Base-by-base conservation (phyloP, 1,284 basidiomycete species). In the Pholiota adiposa region DNA sequence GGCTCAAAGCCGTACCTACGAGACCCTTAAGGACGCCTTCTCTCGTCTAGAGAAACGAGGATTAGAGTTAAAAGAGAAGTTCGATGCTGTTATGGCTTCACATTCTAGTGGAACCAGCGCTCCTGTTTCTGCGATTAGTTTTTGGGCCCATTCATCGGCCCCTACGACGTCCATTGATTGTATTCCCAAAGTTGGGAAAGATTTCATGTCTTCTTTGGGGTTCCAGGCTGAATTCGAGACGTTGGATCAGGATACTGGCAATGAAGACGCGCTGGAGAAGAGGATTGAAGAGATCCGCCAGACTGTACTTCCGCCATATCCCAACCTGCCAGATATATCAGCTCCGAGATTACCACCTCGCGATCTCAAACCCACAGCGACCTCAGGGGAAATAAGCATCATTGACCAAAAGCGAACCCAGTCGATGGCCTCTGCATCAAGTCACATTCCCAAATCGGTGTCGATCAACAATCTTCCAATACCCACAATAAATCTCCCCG, bases 221-320 rank as follows among this genome's bases (percentile, higher is more conserved):
- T 18, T 64, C 7, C 43, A 52, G 1, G 33, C 54, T 4, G 58
- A 65, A 23, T 60, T 59, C 43, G 58, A 46, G 3, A 4, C 25
- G 9, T 51, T 57, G 29, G 51, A 49, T 14, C 7, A 31, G 2
- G 54, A 44, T 8, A 49, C n/a, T 31, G 14, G 18, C 14, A 23
- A 56, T 9, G 63, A 65, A 4, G 53, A 60, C 16, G 40, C 40
- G 0, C 31, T 72, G 1, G 69, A 70, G 27, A 53, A 59, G 1
- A 67, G 62, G n/a, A 71, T 75, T 9, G 65, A 68, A 16, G 55
- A 69, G 19, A 72, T 73, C 5, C 70, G 70, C 8, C 60, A 58
- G n/a, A 36, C 8, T 40, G 58, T 62, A 25, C 55, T 72, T 12
- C 65, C 71, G 3, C 38, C 63, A 12, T 70, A 73, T 56, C 73